Conservation (phyloP, 176 grass and related monocot species). For the Poa annua region DNA sequence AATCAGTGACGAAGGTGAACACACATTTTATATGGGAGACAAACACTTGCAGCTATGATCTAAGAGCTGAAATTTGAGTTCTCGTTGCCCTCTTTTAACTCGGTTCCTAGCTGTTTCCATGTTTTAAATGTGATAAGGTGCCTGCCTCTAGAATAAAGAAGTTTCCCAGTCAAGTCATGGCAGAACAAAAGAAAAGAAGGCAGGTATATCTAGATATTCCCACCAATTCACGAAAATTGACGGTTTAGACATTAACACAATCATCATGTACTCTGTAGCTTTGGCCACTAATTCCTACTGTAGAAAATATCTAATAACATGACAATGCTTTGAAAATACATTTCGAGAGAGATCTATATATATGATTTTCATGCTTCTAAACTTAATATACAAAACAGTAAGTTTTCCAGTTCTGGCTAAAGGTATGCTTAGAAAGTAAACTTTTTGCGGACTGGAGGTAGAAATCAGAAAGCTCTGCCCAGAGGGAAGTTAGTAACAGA, state of each 20-base stretch:
- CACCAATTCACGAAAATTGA: neutral
- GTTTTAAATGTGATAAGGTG: conserved; percentile 4
- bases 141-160: neutral
- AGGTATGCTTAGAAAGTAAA: neutral
- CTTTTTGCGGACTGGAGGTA: neutral
- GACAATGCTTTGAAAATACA: neutral
- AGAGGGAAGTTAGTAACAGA: conserved; percentile 7
- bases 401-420: neutral
- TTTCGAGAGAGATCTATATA: neutral
- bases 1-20: neutral
- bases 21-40: neutral
- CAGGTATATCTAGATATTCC: neutral
- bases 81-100: conserved; percentile 13
- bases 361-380: neutral
- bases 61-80: neutral
- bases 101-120: neutral
- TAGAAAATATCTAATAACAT: neutral
- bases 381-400: neutral
- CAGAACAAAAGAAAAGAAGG: neutral
- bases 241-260: neutral
- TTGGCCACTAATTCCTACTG: neutral
- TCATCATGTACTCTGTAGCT: neutral
- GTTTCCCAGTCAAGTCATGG: conserved; percentile 2
- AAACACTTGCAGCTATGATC: neutral
- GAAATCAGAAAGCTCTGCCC: neutral